Percentiles rank a stretch among this genome's conserved stretches.
Conservation (phyloP, 176 grass and related monocot genomes). For the Carex kokanica region DNA sequence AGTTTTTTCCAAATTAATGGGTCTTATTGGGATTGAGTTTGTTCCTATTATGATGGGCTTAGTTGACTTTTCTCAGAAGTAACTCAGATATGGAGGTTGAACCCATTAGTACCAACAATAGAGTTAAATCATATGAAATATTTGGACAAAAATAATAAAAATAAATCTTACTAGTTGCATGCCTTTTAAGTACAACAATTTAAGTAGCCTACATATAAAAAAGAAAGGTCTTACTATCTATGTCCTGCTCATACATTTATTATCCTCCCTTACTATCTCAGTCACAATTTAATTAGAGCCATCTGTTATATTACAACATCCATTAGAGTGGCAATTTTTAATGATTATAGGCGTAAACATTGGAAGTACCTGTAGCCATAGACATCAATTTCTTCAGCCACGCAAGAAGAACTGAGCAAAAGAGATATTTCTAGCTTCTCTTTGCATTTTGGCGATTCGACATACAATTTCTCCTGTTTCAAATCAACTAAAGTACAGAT, state of each 20-base stretch:
- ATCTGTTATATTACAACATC: background rate
- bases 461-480: conserved; percentile 43
- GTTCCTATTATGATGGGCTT: background rate
- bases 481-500: conserved; percentile 69
- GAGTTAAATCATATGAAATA: background rate
- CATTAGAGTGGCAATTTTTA: background rate
- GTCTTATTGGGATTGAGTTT: background rate
- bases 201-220: background rate
- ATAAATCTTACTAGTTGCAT: background rate
- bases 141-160: background rate
- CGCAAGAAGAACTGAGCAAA: conserved; percentile 36
- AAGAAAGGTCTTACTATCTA: background rate
- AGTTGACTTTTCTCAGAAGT: background rate
- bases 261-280: background rate
- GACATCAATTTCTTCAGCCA: conserved; percentile 64
- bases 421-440: conserved; percentile 76
- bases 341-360: conserved; percentile 8
- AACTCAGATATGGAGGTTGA: background rate
- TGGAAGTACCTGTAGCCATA: conserved; percentile 72
- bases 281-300: background rate
- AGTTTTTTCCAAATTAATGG: background rate
- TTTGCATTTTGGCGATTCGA: conserved; percentile 56
- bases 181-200: background rate
- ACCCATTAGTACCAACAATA: background rate
- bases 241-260: background rate